Evolutionary conservation across 2,329 filamentous ascomycete genomes (phyloP), one percentile per base, ranked within the genome.

Genomic region (Sclerotinia sclerotiorum): DNA sequence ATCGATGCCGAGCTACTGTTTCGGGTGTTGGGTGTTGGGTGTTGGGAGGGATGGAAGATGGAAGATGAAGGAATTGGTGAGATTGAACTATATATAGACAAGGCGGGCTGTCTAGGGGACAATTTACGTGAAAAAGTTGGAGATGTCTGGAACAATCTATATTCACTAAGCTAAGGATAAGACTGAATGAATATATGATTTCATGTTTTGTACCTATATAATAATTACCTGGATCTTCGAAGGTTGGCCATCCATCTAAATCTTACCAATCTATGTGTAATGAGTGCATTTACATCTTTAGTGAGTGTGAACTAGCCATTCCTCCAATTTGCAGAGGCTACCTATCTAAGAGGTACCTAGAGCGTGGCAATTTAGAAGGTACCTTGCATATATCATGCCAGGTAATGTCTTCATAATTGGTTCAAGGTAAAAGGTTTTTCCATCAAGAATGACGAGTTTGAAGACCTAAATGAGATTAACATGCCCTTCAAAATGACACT

Each of bases 91-190:
- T 48, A 49, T 19, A 49, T 49, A 48, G 44, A 21, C 27, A 49
- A 17, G 44, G 32, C 15, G 44, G 24, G 13, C 11, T 48, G 44
- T 19, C n/a, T 24, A 62, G 44, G 29, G 10, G 24, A 62, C 21
- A 27, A 48, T 8, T 42, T 42, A 42, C 15, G 39, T 42, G 39
- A 42, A 15, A 42, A 42, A 42, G 13, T 42, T 15, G 27, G 42
- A 61, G 27, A 35, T 61, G 57, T 48, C 48, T 35, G 57, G 57
- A 61, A 61, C 44, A 61, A 61, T 61, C 27, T 48, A 61, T 29
- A 48, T 48, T 61, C 42, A 61, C 42, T 29, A 49, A 62, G 58
- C 27, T n/a, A 49, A 62, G 58, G 29, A 62, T 49, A 35, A 62
- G 29, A 49, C 21, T 13, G 44, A 35, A 62, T 62, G 44, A 62